Percentiles rank a stretch among this genome's conserved stretches.
Evolutionary conservation across 495 filamentous ascomycete species (phyloP).

Genomic region (Parmelia sp.): DNA sequence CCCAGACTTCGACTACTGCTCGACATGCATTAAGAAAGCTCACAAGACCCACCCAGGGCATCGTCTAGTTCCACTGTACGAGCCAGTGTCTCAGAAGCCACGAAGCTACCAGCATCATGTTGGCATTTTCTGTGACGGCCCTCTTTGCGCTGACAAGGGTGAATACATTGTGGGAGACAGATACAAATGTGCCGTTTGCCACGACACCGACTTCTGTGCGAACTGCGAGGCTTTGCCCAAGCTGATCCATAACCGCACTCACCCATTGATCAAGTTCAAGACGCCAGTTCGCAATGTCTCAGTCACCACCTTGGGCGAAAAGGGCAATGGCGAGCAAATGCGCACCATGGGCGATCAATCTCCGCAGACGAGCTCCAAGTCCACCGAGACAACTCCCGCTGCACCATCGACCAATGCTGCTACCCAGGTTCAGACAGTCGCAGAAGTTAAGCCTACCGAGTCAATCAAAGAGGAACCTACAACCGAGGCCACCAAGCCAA

Average conservation of each 20-base stretch:
- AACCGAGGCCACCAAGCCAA: slow-evolving; percentile 19
- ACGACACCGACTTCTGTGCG: slow-evolving; percentile 94
- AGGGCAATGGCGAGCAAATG: slow-evolving; percentile 53
- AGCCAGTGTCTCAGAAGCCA: slow-evolving; percentile 56
- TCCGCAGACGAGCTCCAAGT: slow-evolving; percentile 37
- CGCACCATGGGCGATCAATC: slow-evolving; percentile 60
- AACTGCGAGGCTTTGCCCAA: slow-evolving; percentile 82
- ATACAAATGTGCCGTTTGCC: slow-evolving; percentile 96
- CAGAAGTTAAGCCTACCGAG: slow-evolving; percentile 60
- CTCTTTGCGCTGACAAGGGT: slow-evolving; percentile 63
- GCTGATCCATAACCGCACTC: slow-evolving; percentile 84
- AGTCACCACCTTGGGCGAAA: slow-evolving; percentile 76
- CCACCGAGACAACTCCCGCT: slow-evolving; percentile 47
- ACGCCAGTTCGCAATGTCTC: slow-evolving; percentile 83
- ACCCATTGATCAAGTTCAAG: slow-evolving; percentile 96
- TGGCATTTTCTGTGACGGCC: slow-evolving; percentile 94
- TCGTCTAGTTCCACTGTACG: slow-evolving; percentile 85
- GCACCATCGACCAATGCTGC: slow-evolving; percentile 47
- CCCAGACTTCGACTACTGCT: slow-evolving; percentile 97
- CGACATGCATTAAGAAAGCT: slow-evolving; percentile 62
- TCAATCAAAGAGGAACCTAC: slow-evolving; percentile 36
- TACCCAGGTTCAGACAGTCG: slow-evolving; percentile 63
- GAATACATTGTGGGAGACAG: slow-evolving; percentile 76
- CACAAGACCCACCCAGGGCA: slow-evolving; percentile 68
- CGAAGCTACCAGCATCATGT: slow-evolving; percentile 53